Conservation (phyloP, 495 filamentous ascomycete species). For the Penicillium pulvis region DNA sequence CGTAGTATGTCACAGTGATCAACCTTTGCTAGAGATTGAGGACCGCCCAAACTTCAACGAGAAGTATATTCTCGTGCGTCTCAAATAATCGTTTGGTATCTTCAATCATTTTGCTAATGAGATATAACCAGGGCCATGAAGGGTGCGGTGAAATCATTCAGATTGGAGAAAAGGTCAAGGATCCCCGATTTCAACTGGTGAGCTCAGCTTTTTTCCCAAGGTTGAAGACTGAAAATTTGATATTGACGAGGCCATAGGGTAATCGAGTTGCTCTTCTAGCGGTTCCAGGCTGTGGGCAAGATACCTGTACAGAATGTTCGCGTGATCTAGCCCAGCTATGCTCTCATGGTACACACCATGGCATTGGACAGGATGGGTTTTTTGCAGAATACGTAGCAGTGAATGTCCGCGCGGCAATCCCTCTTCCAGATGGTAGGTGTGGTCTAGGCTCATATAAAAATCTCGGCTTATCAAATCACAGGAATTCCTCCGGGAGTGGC, state of each 20-base stretch:
- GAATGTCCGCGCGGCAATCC: slow-evolving; percentile 22
- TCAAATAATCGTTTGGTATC: too few relatives aligned
- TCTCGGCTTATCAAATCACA: background rate
- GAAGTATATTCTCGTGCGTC: slow-evolving; percentile 23
- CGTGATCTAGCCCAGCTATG: slow-evolving; percentile 25
- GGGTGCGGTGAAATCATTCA: slow-evolving; percentile 26
- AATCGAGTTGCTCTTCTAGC: slow-evolving; percentile 19
- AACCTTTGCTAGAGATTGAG: slow-evolving; percentile 24
- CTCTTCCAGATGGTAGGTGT: slow-evolving; percentile 18
- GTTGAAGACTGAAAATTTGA: too few relatives aligned
- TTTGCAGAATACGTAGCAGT: slow-evolving; percentile 27
- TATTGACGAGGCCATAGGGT: slow-evolving; percentile 8
- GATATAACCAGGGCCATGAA: slow-evolving; percentile 22
- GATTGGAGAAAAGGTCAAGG: background rate
- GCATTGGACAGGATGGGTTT: slow-evolving; percentile 29
- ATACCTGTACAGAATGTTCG: slow-evolving; percentile 23
- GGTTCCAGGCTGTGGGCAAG: slow-evolving; percentile 23
- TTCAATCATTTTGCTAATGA: too few relatives aligned
- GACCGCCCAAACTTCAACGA: slow-evolving; percentile 26
- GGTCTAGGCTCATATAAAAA: too few relatives aligned
- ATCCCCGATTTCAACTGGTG: slow-evolving; percentile 9
- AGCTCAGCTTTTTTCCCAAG: background rate
- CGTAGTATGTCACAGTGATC: slow-evolving; percentile 29
- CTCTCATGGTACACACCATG: slow-evolving; percentile 20
- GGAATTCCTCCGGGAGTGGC: slow-evolving; percentile 19